These are phyloP conservation scores for Globisporangium apiculatum DNA, from an alignment of 352 stramenopile species.

Conservation along the genomic window DNA sequence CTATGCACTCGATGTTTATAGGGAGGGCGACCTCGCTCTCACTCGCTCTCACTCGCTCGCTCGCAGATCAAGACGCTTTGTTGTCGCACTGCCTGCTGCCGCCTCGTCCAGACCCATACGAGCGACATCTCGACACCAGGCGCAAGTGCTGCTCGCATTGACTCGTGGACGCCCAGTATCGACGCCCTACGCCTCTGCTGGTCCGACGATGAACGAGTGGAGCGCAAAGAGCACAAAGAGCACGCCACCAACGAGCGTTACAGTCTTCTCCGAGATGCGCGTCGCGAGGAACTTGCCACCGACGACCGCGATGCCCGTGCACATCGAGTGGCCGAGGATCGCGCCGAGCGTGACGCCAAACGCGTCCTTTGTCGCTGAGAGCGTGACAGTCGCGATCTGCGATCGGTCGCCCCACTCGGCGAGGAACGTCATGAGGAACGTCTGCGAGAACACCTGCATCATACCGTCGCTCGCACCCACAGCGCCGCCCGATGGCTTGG, in stretches of 20 bases:
- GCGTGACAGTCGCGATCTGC: conserved; percentile 97
- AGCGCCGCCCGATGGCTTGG: conserved; percentile 11
- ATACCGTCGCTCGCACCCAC: conserved; percentile 34
- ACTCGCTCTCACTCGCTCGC: not conserved
- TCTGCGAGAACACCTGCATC: conserved; percentile 89
- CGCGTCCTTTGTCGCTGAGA: conserved; percentile 94
- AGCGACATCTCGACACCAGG: too few species aligned
- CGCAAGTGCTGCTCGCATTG: too few species aligned
- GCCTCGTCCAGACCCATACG: too few species aligned
- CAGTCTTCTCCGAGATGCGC: conserved; percentile 96
- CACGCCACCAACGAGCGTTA: conserved; percentile 92
- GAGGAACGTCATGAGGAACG: conserved; percentile 97
- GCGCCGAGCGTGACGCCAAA: conserved; percentile 94
- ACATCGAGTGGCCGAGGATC: conserved; percentile 96
- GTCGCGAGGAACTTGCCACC: conserved; percentile 97
- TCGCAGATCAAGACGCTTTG: not conserved
- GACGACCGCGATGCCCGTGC: conserved; percentile 96
- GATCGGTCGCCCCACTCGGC: conserved; percentile 98
- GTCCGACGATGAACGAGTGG: conserved; percentile 92
- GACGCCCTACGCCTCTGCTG: conserved; percentile 16
- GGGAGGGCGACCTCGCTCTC: not conserved
- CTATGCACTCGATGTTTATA: not conserved
- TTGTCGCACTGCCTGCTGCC: too few species aligned
- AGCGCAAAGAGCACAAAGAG: conserved; percentile 97
- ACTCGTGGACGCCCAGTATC: too few species aligned